phyloP scores from a whole-genome alignment of 176 grass and related monocot genomes.

The Carex cristatella region DNA sequence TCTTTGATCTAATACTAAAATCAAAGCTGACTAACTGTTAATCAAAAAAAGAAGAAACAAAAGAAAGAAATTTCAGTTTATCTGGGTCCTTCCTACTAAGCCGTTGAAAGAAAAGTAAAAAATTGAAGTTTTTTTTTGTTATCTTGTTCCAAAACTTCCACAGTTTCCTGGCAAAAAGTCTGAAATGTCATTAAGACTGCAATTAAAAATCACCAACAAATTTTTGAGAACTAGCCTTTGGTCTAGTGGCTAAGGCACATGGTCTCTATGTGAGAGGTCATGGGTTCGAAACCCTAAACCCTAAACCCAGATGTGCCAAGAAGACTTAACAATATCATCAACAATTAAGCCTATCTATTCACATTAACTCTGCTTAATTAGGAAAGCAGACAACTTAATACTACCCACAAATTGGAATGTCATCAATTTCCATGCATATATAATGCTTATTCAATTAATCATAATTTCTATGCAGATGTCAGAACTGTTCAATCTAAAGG shows the following conservation, averaged over 20 bases:
- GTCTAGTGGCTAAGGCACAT: too few relatives aligned
- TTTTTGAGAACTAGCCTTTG: too few relatives aligned
- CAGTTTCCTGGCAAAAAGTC: not conserved
- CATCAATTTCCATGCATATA: not conserved
- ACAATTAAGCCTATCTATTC: not conserved
- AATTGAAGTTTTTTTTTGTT: not conserved
- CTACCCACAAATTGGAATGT: not conserved
- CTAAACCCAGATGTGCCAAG: not conserved
- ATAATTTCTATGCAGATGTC: conserved; percentile 55
- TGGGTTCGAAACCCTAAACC: too few relatives aligned
- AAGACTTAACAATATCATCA: not conserved
- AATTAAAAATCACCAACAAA: not conserved
- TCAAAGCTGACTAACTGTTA: not conserved
- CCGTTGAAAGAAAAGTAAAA: not conserved
- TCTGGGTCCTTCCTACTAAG: not conserved
- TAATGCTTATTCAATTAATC: not conserved
- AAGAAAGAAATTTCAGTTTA: not conserved
- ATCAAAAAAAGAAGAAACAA: not conserved
- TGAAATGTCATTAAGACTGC: not conserved
- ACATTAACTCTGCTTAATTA: not conserved
- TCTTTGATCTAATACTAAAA: not conserved
- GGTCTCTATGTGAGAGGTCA: too few relatives aligned
- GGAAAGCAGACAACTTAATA: not conserved
- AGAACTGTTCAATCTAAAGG: conserved; percentile 74
- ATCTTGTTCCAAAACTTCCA: not conserved